phyloP scores from a whole-genome alignment of 345 rosid genomes.

The Pelargonium nanum region DNA sequence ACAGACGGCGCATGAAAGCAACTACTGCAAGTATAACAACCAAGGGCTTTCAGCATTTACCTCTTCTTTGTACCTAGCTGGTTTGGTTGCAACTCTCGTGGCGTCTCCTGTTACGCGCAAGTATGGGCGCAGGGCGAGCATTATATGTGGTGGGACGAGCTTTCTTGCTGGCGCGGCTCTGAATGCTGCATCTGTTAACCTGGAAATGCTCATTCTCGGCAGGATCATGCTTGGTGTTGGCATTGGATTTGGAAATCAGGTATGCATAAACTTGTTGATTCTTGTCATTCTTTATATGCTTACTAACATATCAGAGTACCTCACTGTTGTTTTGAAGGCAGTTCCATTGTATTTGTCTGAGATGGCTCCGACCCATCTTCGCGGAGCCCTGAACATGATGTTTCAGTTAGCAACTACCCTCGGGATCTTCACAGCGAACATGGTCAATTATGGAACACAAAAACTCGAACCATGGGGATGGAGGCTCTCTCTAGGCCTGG shows the following conservation, averaged over 20 bases:
- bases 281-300: not conserved
- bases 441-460: constrained; percentile 82
- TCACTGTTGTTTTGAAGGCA: constrained; percentile 30
- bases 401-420: constrained; percentile 87
- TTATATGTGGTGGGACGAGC: constrained; percentile 73
- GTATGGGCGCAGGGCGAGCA: constrained; percentile 74
- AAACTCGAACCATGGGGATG: constrained; percentile 82
- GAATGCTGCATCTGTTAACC: constrained; percentile 58
- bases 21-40: constrained; percentile 81
- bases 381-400: constrained; percentile 89
- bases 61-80: constrained; percentile 85
- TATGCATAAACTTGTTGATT: constrained; percentile 10
- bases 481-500: constrained; percentile 92
- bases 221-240: constrained; percentile 86
- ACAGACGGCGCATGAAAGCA: constrained; percentile 68
- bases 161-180: constrained; percentile 62
- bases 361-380: constrained; percentile 89
- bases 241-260: constrained; percentile 98
- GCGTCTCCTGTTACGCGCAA: constrained; percentile 71
- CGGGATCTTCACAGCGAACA: constrained; percentile 83
- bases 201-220: constrained; percentile 73
- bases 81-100: constrained; percentile 63
- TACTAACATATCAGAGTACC: not conserved
- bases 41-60: constrained; percentile 82
- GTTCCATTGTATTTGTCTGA: constrained; percentile 83